Percentiles rank a stretch among this genome's conserved stretches.
Conservation (phyloP, 2,329 filamentous ascomycete species). For the Beauveria varroae region DNA sequence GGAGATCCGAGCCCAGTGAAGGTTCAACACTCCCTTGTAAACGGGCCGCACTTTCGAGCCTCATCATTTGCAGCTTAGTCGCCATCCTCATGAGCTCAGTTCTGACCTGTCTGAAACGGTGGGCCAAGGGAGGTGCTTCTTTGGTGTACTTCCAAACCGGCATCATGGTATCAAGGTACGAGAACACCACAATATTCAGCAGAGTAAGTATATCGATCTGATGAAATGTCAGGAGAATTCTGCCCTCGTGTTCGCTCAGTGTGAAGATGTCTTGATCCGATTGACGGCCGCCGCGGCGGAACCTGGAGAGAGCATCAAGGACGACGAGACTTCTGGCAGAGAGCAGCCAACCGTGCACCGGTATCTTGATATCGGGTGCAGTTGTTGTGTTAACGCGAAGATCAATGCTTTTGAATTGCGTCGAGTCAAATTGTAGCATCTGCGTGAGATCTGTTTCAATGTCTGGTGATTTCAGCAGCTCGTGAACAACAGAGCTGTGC, state of each 20-base stretch:
- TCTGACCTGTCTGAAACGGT: slow-evolving; percentile 71
- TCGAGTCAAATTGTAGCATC: slow-evolving; percentile 36
- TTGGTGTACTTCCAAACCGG: slow-evolving; percentile 81
- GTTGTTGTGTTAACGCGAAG: slow-evolving; percentile 47
- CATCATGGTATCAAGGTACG: slow-evolving; percentile 72
- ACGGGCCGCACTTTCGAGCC: slow-evolving; percentile 69
- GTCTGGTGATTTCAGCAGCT: slow-evolving; percentile 55
- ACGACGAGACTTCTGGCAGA: slow-evolving; percentile 65
- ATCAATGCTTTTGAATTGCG: slow-evolving; percentile 35
- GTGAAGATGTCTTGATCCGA: slow-evolving; percentile 22
- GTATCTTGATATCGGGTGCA: slow-evolving; percentile 62
- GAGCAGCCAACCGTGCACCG: slow-evolving; percentile 76
- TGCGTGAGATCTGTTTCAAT: slow-evolving; percentile 55
- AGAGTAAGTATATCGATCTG: slow-evolving; percentile 69
- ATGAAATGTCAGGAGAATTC: slow-evolving; percentile 55
- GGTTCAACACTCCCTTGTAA: slow-evolving; percentile 60
- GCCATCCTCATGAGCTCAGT: slow-evolving; percentile 84
- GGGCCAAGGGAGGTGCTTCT: slow-evolving; percentile 56
- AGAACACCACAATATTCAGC: slow-evolving; percentile 70
- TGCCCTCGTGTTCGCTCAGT: slow-evolving; percentile 36
- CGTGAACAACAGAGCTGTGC: slow-evolving; percentile 41
- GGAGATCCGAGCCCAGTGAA: slow-evolving; percentile 63
- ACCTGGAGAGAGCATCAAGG: slow-evolving; percentile 51
- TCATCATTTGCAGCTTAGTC: slow-evolving; percentile 58
- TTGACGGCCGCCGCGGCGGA: slow-evolving; percentile 30